A percentile compares a stretch with the other conserved stretches of the same genome.
These are phyloP conservation scores for Cairneyella variabilis DNA, from an alignment of 495 filamentous ascomycete genomes.

Conservation along the genomic window DNA sequence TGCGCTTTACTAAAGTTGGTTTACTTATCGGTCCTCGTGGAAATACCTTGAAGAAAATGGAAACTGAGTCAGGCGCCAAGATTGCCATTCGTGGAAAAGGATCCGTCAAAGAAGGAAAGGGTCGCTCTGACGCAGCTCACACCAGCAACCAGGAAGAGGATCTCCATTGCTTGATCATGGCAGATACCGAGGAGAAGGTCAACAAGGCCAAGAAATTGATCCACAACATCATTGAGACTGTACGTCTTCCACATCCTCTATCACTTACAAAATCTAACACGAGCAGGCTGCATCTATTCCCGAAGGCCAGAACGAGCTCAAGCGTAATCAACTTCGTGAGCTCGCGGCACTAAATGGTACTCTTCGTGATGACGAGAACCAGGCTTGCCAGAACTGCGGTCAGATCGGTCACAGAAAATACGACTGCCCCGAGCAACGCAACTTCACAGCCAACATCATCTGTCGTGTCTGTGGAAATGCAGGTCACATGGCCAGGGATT, in stretches of 20 bases:
- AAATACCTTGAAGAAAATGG: slow-evolving; percentile 99
- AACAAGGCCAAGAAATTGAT: slow-evolving; percentile 97
- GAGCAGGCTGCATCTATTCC: slow-evolving; percentile 91
- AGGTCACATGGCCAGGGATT: slow-evolving; percentile 90
- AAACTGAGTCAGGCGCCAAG: slow-evolving; percentile 92
- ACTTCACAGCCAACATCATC: slow-evolving; percentile 98
- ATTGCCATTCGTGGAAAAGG: slow-evolving; percentile 99
- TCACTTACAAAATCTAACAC: slow-evolving; percentile 24
- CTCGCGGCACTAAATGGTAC: slow-evolving; percentile 97
- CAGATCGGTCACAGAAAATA: slow-evolving; percentile 99
- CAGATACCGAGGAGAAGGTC: slow-evolving; percentile 96
- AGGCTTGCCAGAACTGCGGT: slow-evolving; percentile 99
- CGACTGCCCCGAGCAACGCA: slow-evolving; percentile 95
- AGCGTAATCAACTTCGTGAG: slow-evolving; percentile 96
- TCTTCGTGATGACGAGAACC: slow-evolving; percentile 96
- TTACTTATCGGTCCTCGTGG: slow-evolving; percentile 99
- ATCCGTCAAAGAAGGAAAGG: slow-evolving; percentile 99
- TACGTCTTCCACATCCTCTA: slow-evolving; percentile 42
- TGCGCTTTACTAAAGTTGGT: slow-evolving; percentile 91
- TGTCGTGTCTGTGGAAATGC: slow-evolving; percentile 97
- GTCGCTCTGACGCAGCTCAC: slow-evolving; percentile 96
- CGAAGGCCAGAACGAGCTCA: slow-evolving; percentile 96
- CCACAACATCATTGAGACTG: slow-evolving; percentile 96
- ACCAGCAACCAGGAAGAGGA: slow-evolving; percentile 99
- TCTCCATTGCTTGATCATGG: slow-evolving; percentile 98